Percentiles rank a stretch among this genome's conserved stretches.
phyloP scores from a whole-genome alignment of 108 stramenopile species.

The Asterionellopsis glacialis region DNA sequence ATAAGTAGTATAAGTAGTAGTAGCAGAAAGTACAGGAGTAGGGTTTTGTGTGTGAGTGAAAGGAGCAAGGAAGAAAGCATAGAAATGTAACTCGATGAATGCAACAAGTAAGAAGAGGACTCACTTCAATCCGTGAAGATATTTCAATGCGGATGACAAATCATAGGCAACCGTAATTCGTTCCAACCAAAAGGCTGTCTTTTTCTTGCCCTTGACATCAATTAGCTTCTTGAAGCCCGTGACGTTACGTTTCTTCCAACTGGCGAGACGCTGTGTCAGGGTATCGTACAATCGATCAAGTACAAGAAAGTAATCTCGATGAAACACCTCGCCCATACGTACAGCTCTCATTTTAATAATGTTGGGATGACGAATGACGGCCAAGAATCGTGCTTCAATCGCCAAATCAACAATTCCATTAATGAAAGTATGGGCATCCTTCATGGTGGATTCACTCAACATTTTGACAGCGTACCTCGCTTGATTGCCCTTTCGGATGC shows the following conservation, averaged over 20 bases:
- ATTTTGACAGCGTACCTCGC: conserved; percentile 83
- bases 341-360: conserved; percentile 88
- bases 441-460: conserved; percentile 49
- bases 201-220: conserved; percentile 64
- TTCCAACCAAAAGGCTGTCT: conserved; percentile 54
- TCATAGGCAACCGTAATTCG: conserved; percentile 53
- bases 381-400: conserved; percentile 67
- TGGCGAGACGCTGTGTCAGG: conserved; percentile 46
- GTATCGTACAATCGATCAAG: conserved; percentile 80
- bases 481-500: conserved; percentile 69
- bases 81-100: not conserved
- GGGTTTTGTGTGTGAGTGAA: conserved; percentile 10
- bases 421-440: conserved; percentile 55
- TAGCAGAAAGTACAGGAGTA: not conserved
- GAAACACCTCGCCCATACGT: conserved; percentile 14
- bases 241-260: conserved; percentile 59
- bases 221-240: conserved; percentile 54
- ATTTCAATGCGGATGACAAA: conserved; percentile 51
- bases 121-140: conserved; percentile 61
- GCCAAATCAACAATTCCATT: conserved; percentile 81
- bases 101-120: conserved; percentile 5
- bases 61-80: not conserved
- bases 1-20: no score
- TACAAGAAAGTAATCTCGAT: conserved; percentile 62
- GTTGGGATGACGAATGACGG: conserved; percentile 80